phyloP scores from a whole-genome alignment of 139 green algal species.

The Astrephomene gubernaculifera region DNA sequence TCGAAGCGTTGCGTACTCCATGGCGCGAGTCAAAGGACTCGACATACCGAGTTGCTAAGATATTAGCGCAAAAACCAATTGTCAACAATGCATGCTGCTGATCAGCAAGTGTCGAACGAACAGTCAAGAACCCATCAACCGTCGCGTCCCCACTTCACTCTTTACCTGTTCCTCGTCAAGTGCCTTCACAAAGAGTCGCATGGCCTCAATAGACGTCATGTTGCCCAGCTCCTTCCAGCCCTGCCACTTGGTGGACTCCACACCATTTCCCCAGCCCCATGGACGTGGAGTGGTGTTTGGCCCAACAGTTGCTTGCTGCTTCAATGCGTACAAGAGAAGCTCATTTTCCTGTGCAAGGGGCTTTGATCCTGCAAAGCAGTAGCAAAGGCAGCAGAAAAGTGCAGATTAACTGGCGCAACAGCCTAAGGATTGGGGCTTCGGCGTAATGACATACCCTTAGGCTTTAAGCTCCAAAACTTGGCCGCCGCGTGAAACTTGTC shows the following conservation, averaged over 20 bases:
- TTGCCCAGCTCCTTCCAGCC: slow-evolving; percentile 77
- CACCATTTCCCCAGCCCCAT: slow-evolving; percentile 90
- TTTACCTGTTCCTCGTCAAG: slow-evolving; percentile 86
- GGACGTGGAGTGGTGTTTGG: slow-evolving; percentile 75
- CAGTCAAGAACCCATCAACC: too few species aligned
- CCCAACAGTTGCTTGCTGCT: slow-evolving; percentile 84
- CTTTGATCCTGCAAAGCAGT: slow-evolving; percentile 52
- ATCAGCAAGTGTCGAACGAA: too few species aligned
- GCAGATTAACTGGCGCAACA: too few species aligned
- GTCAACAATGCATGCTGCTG: too few species aligned
- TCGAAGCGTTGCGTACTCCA: too few species aligned
- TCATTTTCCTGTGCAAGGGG: slow-evolving; percentile 78
- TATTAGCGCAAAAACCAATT: too few species aligned
- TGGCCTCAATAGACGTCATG: slow-evolving; percentile 91
- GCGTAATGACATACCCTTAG: too few species aligned
- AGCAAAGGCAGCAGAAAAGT: background rate
- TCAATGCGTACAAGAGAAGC: slow-evolving; percentile 88
- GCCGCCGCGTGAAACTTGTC: slow-evolving; percentile 69
- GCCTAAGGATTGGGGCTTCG: too few species aligned
- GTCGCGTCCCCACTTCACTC: too few species aligned
- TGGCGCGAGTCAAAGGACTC: too few species aligned
- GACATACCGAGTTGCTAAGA: too few species aligned
- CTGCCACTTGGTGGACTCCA: slow-evolving; percentile 89
- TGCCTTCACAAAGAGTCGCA: slow-evolving; percentile 93
- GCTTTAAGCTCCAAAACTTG: slow-evolving; percentile 51